phyloP scores from a whole-genome alignment of 2,329 filamentous ascomycete species.

The Cercospora beticola region DNA sequence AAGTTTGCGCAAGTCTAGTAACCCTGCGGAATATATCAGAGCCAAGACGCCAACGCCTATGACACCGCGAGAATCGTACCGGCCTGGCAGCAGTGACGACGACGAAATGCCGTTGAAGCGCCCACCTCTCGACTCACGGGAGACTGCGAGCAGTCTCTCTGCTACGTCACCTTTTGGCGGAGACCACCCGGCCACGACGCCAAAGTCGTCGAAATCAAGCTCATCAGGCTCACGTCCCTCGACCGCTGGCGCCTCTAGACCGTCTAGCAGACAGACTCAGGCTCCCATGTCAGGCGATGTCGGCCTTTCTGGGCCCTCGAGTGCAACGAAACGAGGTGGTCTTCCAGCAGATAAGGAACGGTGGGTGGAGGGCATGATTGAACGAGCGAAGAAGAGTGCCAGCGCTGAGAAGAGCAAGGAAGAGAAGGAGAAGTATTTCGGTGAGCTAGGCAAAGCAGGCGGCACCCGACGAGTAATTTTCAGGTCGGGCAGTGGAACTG shows the following conservation, averaged over 20 bases:
- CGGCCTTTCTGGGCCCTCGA: constrained; percentile 25
- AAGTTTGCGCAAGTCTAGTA: constrained; percentile 32
- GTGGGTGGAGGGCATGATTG: constrained; percentile 82
- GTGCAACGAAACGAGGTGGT: constrained; percentile 23
- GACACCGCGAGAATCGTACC: constrained; percentile 5
- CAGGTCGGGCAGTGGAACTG: constrained; percentile 34
- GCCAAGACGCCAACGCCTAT: constrained; percentile 16
- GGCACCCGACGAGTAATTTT: constrained; percentile 71
- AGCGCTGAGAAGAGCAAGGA: constrained; percentile 50
- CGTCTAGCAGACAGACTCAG: constrained; percentile 25
- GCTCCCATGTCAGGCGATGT: constrained; percentile 11
- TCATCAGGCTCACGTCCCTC: constrained; percentile 28
- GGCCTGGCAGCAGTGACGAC: constrained; percentile 24
- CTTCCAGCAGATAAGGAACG: constrained; percentile 66
- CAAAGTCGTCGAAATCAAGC: constrained; percentile 25
- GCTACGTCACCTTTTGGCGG: constrained; percentile 7
- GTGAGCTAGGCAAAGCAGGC: constrained; percentile 69
- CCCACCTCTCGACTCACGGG: constrained; percentile 10
- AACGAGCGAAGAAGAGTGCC: constrained; percentile 67
- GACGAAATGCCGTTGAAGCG: constrained; percentile 11
- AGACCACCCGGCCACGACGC: constrained; percentile 13
- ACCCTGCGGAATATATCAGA: constrained; percentile 26
- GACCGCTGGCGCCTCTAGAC: constrained; percentile 28
- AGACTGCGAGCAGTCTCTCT: constrained; percentile 3
- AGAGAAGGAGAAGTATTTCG: constrained; percentile 52